phyloP scores from a whole-genome alignment of 2,329 filamentous ascomycete species.

The Trichoderma koningiopsis region DNA sequence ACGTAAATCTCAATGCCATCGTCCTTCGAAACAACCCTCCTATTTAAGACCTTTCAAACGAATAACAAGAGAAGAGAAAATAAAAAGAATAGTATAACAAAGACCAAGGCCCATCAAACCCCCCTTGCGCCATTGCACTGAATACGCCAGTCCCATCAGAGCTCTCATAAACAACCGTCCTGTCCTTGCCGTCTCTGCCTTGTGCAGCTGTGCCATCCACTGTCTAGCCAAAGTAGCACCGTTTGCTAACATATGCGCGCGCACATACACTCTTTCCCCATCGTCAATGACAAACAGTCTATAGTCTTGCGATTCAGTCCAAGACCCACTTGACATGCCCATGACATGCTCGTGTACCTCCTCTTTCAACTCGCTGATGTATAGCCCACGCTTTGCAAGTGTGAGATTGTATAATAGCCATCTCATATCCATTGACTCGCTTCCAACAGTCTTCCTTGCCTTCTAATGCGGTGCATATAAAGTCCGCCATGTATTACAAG shows the following conservation, averaged over 20 bases:
- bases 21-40: background rate
- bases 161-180: background rate
- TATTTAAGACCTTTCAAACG: background rate
- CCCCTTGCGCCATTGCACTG: constrained; percentile 26
- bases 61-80: background rate
- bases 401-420: background rate
- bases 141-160: constrained; percentile 16
- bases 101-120: constrained; percentile 18
- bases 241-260: background rate
- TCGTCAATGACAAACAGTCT: background rate
- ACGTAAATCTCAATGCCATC: background rate
- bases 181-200: constrained; percentile 9
- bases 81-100: background rate
- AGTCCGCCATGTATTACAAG: background rate
- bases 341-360: background rate
- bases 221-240: constrained; percentile 10
- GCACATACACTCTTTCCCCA: background rate
- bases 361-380: background rate
- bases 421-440: background rate
- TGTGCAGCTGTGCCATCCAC: background rate
- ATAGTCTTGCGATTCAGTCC: background rate
- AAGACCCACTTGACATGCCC: background rate
- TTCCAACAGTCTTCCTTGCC: background rate
- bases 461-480: background rate
- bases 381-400: background rate